phyloP scores from a whole-genome alignment of 2,329 filamentous ascomycete species.

The Blastomyces parvus region DNA sequence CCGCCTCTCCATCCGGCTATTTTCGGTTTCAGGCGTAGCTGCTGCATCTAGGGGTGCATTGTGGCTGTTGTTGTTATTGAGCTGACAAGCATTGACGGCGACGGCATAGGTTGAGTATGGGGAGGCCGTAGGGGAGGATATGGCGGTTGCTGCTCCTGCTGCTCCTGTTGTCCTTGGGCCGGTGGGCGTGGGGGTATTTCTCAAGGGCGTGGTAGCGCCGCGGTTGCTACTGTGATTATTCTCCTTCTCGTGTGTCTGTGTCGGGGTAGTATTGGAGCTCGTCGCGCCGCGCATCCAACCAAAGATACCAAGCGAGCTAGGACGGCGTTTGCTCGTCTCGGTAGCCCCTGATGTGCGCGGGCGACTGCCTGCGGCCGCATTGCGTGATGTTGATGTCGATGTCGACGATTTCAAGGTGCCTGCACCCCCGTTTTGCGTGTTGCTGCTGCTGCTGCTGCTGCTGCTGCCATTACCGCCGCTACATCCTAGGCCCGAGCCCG shows the following conservation, averaged over 20 bases:
- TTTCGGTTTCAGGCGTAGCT: not conserved
- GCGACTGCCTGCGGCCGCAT: not conserved
- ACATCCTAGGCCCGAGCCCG: not conserved
- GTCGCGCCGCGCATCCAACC: constrained; percentile 31
- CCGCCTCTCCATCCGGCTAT: not conserved
- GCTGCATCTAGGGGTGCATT: not conserved
- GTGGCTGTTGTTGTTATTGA: not conserved
- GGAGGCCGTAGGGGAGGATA: not conserved
- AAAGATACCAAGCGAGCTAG: constrained; percentile 29
- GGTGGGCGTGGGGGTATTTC: not conserved
- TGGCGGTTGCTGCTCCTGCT: not conserved
- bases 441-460: not conserved
- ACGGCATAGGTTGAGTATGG: not conserved
- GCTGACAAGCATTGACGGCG: not conserved
- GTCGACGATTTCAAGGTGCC: not conserved
- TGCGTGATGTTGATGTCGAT: constrained; percentile 4
- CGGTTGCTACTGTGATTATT: not conserved
- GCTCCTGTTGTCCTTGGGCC: not conserved
- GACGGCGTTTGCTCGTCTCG: constrained; percentile 28
- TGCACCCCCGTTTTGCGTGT: not conserved
- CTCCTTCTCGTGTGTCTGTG: not conserved
- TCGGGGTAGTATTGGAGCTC: not conserved
- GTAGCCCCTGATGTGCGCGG: constrained; percentile 17
- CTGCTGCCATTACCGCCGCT: not conserved
- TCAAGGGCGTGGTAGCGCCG: not conserved